Evolutionary conservation across 148 eudicot genomes (phyloP).

Genomic region (Vaccinium vitisidaea): DNA sequence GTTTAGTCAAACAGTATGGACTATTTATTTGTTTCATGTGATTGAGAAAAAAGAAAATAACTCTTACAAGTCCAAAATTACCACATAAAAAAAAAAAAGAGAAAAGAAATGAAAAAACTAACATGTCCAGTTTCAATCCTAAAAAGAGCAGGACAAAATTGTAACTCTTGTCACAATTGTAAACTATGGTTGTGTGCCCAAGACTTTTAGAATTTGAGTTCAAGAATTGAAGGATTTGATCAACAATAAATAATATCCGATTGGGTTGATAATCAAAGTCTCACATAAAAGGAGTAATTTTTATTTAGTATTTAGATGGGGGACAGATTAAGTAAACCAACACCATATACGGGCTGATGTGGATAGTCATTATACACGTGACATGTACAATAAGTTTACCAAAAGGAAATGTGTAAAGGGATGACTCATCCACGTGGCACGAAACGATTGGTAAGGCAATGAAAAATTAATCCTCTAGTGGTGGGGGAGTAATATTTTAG

Average conservation of each 20-base stretch:
- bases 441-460: background rate
- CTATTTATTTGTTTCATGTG: too few species aligned
- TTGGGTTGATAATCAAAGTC: too few species aligned
- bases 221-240: conserved; percentile 1
- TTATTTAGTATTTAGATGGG: background rate
- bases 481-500: background rate
- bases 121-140: background rate
- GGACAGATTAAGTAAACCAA: background rate
- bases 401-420: background rate
- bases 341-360: background rate
- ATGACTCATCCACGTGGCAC: background rate
- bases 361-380: background rate
- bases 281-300: background rate
- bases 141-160: background rate
- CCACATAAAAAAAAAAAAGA: background rate
- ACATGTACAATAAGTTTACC: background rate
- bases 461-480: background rate
- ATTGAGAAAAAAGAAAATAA: too few species aligned
- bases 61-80: background rate
- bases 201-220: background rate
- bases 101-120: too few species aligned
- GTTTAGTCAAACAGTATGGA: too few species aligned
- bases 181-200: background rate
- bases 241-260: background rate
- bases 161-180: background rate